These are phyloP conservation scores for Hyparrhenia diplandra DNA, from an alignment of 176 grass and related monocot genomes.

Conservation along the genomic window DNA sequence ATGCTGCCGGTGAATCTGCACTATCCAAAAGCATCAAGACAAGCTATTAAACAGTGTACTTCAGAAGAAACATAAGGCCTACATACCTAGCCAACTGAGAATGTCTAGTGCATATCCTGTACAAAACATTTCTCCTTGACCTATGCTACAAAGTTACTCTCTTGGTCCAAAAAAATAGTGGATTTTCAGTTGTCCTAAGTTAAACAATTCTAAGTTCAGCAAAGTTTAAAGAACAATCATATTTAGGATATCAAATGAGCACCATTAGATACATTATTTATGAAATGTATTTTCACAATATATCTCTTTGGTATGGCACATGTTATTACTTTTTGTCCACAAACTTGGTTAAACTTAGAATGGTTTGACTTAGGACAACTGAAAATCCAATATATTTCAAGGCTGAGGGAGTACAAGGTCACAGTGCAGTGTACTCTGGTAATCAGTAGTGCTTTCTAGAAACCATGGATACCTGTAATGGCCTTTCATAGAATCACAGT, in stretches of 20 bases:
- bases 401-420: not conserved
- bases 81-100: not conserved
- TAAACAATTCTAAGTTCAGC: not conserved
- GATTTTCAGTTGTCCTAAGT: not conserved
- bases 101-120: conserved; percentile 6
- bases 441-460: not conserved
- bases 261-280: not conserved
- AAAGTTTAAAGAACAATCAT: not conserved
- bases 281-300: not conserved
- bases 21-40: conserved; percentile 28
- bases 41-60: not conserved
- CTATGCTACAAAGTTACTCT: not conserved
- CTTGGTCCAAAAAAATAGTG: not conserved
- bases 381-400: not conserved
- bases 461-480: not conserved
- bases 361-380: not conserved
- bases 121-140: conserved; percentile 1
- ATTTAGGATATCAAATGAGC: not conserved
- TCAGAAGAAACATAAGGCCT: not conserved
- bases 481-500: not conserved
- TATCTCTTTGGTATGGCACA: not conserved
- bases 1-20: conserved; percentile 26
- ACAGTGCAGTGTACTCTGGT: conserved; percentile 7
- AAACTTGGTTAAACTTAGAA: not conserved
- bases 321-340: not conserved